phyloP scores from a whole-genome alignment of 768 basidiomycete species.

The Zangia roseola region DNA sequence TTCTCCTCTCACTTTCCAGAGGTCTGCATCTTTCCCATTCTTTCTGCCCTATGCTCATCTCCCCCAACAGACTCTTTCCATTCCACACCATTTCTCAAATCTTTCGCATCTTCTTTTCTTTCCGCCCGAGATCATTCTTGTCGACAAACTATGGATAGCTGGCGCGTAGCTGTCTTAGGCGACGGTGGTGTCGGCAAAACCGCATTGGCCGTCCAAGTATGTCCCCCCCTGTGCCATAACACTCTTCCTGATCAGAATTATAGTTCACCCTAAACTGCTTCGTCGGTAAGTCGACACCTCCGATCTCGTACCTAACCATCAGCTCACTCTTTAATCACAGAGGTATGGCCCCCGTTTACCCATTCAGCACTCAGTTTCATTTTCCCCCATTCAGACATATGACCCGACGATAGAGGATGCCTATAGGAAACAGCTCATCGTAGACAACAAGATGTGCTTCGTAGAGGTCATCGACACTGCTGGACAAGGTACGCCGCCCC shows the following conservation, averaged over 20 bases:
- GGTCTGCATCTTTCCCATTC: conserved; percentile 26
- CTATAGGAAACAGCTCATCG: conserved; percentile 91
- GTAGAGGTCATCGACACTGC: conserved; percentile 98
- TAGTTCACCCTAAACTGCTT: conserved; percentile 98
- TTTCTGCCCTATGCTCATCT: conserved; percentile 18
- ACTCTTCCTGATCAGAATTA: conserved; percentile 13
- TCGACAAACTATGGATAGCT: conserved; percentile 74
- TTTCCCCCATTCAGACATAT: conserved; percentile 63
- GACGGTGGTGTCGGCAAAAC: conserved; percentile 99
- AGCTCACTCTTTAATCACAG: conserved; percentile 36
- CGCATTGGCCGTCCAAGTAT: conserved; percentile 89
- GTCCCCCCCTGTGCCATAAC: conserved; percentile 22
- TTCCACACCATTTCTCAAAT: conserved; percentile 29
- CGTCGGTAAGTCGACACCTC: conserved; percentile 63
- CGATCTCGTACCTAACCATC: conserved; percentile 11
- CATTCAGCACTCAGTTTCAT: conserved; percentile 6
- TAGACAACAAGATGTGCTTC: conserved; percentile 94
- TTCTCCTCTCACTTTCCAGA: no score
- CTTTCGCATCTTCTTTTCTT: conserved; percentile 21
- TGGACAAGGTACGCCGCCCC: conserved; percentile 74
- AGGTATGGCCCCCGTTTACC: conserved; percentile 42
- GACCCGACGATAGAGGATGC: conserved; percentile 99
- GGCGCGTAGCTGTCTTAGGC: conserved; percentile 94
- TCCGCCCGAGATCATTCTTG: conserved; percentile 14
- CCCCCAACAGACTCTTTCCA: conserved; percentile 13